These are phyloP conservation scores for Schizophyllum amplum DNA, from an alignment of 1,284 basidiomycete species.

Conservation along the genomic window DNA sequence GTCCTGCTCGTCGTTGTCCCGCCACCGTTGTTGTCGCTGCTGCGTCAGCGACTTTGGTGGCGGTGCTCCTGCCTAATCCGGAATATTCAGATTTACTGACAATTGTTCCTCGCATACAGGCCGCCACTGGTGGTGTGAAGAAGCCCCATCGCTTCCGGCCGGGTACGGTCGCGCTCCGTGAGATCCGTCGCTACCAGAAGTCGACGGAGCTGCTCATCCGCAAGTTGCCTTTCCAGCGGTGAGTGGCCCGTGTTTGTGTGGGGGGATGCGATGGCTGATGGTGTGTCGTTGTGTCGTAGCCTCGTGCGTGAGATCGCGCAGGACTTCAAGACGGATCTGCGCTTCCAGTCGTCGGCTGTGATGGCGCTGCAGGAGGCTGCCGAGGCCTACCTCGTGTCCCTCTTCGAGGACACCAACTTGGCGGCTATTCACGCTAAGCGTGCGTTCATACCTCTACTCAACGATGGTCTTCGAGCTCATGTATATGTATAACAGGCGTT, in stretches of 20 bases:
- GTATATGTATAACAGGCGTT: too few species aligned
- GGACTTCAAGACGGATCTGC: slow-evolving; percentile 49
- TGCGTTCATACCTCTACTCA: too few species aligned
- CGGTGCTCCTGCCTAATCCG: neutral
- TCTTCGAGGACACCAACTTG: slow-evolving; percentile 74
- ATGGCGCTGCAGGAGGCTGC: slow-evolving; percentile 82
- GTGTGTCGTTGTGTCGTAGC: neutral
- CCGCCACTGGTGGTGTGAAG: slow-evolving; percentile 72
- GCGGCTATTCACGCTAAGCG: slow-evolving; percentile 78
- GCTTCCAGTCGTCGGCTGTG: slow-evolving; percentile 86
- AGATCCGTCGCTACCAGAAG: slow-evolving; percentile 87
- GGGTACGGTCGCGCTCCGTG: slow-evolving; percentile 85
- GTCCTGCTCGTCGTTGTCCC: slow-evolving; percentile 2
- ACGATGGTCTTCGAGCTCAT: too few species aligned
- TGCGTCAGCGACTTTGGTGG: neutral
- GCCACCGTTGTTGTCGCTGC: slow-evolving; percentile 4
- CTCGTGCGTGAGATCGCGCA: slow-evolving; percentile 8
- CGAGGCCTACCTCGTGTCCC: slow-evolving; percentile 77
- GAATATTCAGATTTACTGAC: neutral
- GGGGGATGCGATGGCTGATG: neutral
- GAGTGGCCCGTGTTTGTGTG: slow-evolving; percentile 28
- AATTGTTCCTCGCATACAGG: slow-evolving; percentile 13
- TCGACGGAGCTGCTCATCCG: slow-evolving; percentile 73
- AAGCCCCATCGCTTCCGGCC: slow-evolving; percentile 87
- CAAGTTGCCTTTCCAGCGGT: slow-evolving; percentile 76